These are phyloP conservation scores for Arbutus unedo DNA, from an alignment of 148 eudicot species.

Conservation along the genomic window DNA sequence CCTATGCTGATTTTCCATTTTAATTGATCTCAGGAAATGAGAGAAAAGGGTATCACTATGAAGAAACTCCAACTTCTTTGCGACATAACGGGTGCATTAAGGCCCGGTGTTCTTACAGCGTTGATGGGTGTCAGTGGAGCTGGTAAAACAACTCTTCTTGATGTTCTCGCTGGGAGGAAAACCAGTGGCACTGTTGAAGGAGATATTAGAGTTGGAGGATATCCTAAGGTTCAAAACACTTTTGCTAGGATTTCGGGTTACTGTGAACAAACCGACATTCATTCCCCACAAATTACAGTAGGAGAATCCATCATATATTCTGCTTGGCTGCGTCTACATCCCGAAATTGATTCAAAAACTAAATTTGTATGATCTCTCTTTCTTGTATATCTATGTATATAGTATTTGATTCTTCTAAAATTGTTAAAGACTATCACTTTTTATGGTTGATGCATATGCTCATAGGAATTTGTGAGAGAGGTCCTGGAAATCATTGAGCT, in stretches of 20 bases:
- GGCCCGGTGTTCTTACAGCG: slow-evolving; percentile 78
- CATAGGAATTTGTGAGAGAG: slow-evolving; percentile 66
- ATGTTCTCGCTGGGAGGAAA: slow-evolving; percentile 84
- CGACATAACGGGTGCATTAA: slow-evolving; percentile 63
- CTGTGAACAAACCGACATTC: slow-evolving; percentile 84
- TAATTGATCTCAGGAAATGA: slow-evolving; percentile 49
- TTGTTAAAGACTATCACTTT: not conserved
- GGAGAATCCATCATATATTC: slow-evolving; percentile 77
- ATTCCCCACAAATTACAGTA: slow-evolving; percentile 73
- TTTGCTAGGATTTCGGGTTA: slow-evolving; percentile 78
- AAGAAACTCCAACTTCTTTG: slow-evolving; percentile 59
- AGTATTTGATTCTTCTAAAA: not conserved
- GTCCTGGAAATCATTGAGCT: slow-evolving; percentile 78
- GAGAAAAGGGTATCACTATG: slow-evolving; percentile 49
- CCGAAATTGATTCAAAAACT: slow-evolving; percentile 50
- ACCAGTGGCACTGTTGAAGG: slow-evolving; percentile 74
- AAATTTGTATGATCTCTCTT: slow-evolving; percentile 44
- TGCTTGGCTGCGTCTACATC: slow-evolving; percentile 81
- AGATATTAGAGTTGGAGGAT: slow-evolving; percentile 64
- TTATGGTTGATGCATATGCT: not conserved
- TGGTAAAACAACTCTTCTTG: slow-evolving; percentile 88
- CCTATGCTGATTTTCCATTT: not conserved
- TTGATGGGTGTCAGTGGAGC: slow-evolving; percentile 93
- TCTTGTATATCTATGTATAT: not conserved
- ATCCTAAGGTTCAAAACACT: slow-evolving; percentile 67